These are phyloP conservation scores for Termitomyces sp. DNA, from an alignment of 768 basidiomycete species.

Conservation along the genomic window DNA sequence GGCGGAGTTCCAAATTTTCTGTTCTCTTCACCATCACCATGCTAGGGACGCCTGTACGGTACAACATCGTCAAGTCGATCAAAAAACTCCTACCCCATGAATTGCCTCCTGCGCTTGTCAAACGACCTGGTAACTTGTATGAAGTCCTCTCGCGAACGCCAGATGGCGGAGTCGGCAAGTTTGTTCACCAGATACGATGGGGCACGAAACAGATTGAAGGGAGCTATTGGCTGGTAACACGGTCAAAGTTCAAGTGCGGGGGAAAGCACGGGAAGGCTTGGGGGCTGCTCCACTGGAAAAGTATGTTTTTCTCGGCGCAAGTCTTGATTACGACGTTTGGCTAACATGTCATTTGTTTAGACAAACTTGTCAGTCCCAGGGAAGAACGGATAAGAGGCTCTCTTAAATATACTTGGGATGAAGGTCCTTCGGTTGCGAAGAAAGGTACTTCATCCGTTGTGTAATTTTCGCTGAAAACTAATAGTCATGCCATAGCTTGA, in stretches of 20 bases:
- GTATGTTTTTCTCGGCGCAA: conserved; percentile 34
- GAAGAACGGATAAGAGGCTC: conserved; percentile 66
- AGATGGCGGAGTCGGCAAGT: conserved; percentile 58
- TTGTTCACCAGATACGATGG: conserved; percentile 75
- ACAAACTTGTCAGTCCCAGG: conserved; percentile 50
- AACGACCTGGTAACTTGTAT: conserved; percentile 60
- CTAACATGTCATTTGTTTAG: conserved; percentile 27
- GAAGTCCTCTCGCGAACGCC: conserved; percentile 68
- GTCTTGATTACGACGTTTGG: not conserved
- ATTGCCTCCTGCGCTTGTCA: conserved; percentile 56
- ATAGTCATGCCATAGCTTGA: not conserved
- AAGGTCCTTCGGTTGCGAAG: conserved; percentile 42
- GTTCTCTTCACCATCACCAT: conserved; percentile 21
- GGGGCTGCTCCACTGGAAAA: conserved; percentile 77
- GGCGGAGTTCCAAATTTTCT: conserved; percentile 22
- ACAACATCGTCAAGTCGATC: conserved; percentile 33
- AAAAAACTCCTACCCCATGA: conserved; percentile 52
- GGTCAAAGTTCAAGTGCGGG: conserved; percentile 63
- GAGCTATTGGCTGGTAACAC: conserved; percentile 74
- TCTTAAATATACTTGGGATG: conserved; percentile 70
- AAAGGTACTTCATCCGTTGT: conserved; percentile 4
- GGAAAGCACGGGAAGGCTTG: conserved; percentile 80
- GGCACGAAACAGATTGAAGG: conserved; percentile 55
- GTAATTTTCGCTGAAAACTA: not conserved
- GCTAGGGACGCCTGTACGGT: conserved; percentile 29